phyloP scores from a whole-genome alignment of 2,329 filamentous ascomycete species.

The Cadophora malorum region DNA sequence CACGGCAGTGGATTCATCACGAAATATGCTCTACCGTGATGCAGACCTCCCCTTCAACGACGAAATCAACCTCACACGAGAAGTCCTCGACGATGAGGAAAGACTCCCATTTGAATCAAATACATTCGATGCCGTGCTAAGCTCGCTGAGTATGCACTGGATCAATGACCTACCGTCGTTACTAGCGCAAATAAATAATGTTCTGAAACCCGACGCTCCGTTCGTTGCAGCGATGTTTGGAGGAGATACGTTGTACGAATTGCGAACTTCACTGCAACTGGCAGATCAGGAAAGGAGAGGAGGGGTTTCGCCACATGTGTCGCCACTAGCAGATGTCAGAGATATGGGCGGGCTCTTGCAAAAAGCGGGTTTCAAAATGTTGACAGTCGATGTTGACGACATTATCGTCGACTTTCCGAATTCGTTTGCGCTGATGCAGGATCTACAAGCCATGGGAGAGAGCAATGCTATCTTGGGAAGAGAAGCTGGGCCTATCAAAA shows the following conservation, averaged over 20 bases:
- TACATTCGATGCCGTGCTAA: conserved; percentile 88
- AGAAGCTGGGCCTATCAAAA: conserved; percentile 76
- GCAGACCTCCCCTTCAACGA: conserved; percentile 75
- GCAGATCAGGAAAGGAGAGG: conserved; percentile 89
- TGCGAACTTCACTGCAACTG: conserved; percentile 90
- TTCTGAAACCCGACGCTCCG: conserved; percentile 88
- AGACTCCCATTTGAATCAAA: conserved; percentile 76
- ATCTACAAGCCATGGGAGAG: conserved; percentile 96
- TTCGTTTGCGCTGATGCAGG: conserved; percentile 88
- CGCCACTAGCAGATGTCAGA: conserved; percentile 87
- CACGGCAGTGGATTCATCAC: conserved; percentile 82
- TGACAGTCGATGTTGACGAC: conserved; percentile 97
- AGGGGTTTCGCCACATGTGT: conserved; percentile 90
- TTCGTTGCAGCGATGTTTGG: conserved; percentile 97
- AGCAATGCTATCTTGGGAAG: conserved; percentile 86
- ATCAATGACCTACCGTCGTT: conserved; percentile 93
- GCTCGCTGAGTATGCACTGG: conserved; percentile 92
- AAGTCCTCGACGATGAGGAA: conserved; percentile 78
- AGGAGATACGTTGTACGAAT: conserved; percentile 90
- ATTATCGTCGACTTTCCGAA: conserved; percentile 95
- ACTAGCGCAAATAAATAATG: conserved; percentile 81
- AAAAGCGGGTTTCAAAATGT: conserved; percentile 89
- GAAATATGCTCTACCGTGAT: conserved; percentile 80
- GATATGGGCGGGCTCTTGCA: conserved; percentile 89
- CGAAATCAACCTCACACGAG: conserved; percentile 72